These are phyloP conservation scores for Populus tomentosa DNA, from an alignment of 441 rosid species.

Conservation along the genomic window DNA sequence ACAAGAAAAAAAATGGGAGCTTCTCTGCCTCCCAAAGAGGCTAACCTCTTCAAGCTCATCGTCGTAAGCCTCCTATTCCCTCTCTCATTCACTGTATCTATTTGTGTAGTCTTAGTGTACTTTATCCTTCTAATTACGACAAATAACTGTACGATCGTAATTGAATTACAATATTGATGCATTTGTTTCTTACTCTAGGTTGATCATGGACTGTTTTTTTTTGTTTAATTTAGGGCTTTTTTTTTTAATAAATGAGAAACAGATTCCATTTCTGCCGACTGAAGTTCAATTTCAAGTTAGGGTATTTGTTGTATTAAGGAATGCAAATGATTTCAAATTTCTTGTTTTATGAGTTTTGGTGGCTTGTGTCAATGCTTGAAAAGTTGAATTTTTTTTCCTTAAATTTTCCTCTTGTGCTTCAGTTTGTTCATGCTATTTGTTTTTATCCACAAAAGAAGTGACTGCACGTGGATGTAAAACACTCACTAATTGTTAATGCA, in stretches of 20 bases:
- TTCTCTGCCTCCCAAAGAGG: constrained; percentile 98
- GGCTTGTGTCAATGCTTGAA: neutral
- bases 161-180: neutral
- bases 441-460: too few species aligned
- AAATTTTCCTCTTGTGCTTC: neutral
- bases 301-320: neutral
- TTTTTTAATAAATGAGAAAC: too few species aligned
- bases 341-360: neutral
- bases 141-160: neutral
- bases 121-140: neutral
- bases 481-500: neutral
- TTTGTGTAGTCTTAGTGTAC: neutral
- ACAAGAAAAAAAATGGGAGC: constrained; percentile 64
- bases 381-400: neutral
- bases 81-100: neutral
- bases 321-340: neutral
- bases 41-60: constrained; percentile 99
- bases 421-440: too few species aligned
- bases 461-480: neutral
- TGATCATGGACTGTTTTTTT: constrained; percentile 13
- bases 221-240: neutral
- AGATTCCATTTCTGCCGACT: neutral
- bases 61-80: constrained; percentile 65
- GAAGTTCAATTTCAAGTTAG: constrained; percentile 3
- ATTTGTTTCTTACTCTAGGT: neutral